Evolutionary conservation across 495 filamentous ascomycete species (phyloP).

Genomic region (Chaetomidium leptoderma): DNA sequence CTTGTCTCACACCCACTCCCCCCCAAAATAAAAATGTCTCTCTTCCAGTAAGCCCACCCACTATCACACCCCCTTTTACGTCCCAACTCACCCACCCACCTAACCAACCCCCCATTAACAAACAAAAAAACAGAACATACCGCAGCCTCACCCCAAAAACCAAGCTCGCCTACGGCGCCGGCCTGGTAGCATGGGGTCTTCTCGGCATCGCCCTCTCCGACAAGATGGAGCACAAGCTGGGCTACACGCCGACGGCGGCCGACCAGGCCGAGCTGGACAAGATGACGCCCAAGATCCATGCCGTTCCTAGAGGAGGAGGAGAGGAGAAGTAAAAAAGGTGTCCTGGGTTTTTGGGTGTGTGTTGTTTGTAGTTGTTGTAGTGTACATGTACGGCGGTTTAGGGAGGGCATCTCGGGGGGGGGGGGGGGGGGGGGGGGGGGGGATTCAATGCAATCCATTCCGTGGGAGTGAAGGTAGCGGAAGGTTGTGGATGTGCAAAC

Average conservation of each 20-base stretch:
- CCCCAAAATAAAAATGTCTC: slow-evolving; percentile 22
- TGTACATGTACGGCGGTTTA: too few relatives aligned
- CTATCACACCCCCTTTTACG: neutral
- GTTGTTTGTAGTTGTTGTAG: neutral
- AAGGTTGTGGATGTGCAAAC: too few relatives aligned
- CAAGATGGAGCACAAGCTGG: slow-evolving; percentile 40
- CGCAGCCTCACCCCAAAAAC: slow-evolving; percentile 36
- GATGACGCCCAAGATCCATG: slow-evolving; percentile 37
- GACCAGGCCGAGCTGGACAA: slow-evolving; percentile 40
- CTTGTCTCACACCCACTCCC: neutral
- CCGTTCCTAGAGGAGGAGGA: slow-evolving; percentile 27
- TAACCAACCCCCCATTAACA: neutral
- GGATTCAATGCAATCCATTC: too few relatives aligned
- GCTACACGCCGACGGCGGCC: slow-evolving; percentile 42
- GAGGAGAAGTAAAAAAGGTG: too few relatives aligned
- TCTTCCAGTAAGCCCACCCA: slow-evolving; percentile 10
- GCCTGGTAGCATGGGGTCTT: slow-evolving; percentile 42
- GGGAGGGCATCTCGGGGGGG: too few relatives aligned
- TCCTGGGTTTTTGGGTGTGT: neutral
- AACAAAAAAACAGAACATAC: slow-evolving; percentile 29
- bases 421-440: too few relatives aligned
- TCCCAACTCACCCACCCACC: neutral
- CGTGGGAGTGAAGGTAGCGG: too few relatives aligned
- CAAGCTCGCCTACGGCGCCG: slow-evolving; percentile 39
- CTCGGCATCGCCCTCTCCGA: slow-evolving; percentile 40